Evolutionary conservation across 2,329 filamentous ascomycete genomes (phyloP), one percentile per base, ranked within the genome.

Genomic region (Huntiella abstrusa): DNA sequence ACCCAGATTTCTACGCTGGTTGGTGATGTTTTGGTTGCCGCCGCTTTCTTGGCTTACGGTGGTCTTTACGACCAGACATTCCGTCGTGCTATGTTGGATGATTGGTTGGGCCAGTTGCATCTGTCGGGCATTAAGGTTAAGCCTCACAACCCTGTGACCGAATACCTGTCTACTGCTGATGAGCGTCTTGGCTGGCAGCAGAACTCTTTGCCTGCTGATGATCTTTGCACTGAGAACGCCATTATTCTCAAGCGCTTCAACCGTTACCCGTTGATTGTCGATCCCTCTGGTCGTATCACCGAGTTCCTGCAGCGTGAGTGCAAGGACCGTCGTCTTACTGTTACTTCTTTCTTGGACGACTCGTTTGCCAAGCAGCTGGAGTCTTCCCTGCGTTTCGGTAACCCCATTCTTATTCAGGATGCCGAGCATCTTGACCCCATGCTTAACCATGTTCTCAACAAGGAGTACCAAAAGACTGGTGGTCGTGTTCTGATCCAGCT

Each of bases 211-310:
- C 91, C 92, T 2, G 88, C 95, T 4, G 91, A 98, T 59, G 91
- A 98, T 58, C 73, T 98, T 36, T 98, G 91, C 70, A 98, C 91
- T 0, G 91, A 98, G 63, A 98, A 98, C 57, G 91, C 92, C 39
- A 95, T 98, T 57, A 81, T 98, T 54, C 74, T 98, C 51, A 86
- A 96, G 68, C 80, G 91, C 49, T 98, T 95, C 77, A 98, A 98
- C 66, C 77, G 91, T 52, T 98, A 98, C 61, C 91, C 92, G 39
- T 74, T 98, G 51, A 96, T 98, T 61, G 94, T 98, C 59, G 91
- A 98, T 61, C 92, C 92, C 1, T 96, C 91, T 11, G 91, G 91
- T 37, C 77, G 91, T 53, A 85, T 88, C 16, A 91, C 85, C 1
- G 91, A 98, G 56, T 98, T 96, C 67, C 61, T 98, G 57, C 83